Conservation (phyloP, 2,329 filamentous ascomycete genomes). For the Hirsutella thompsonii region DNA sequence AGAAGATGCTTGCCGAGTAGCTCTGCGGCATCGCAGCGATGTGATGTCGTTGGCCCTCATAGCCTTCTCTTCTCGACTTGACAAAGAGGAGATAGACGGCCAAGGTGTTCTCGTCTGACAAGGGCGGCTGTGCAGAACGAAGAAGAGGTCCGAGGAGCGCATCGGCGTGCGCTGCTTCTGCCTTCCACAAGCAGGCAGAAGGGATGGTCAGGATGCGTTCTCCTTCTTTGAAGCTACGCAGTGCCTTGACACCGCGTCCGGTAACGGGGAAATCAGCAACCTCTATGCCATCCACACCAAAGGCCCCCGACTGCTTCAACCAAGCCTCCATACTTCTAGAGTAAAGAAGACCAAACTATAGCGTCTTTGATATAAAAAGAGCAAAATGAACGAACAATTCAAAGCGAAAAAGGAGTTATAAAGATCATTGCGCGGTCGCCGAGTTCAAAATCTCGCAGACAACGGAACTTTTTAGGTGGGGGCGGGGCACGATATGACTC, state of each 20-base stretch:
- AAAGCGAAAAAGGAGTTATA: slow-evolving; percentile 1
- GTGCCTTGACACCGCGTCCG: slow-evolving; percentile 17
- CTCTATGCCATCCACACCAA: slow-evolving; percentile 17
- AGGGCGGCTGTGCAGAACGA: slow-evolving; percentile 14
- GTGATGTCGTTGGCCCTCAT: slow-evolving; percentile 15
- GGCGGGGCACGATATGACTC: slow-evolving; percentile 1
- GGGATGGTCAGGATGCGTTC: slow-evolving; percentile 21
- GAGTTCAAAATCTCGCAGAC: slow-evolving; percentile 1
- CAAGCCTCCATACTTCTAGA: slow-evolving; percentile 16
- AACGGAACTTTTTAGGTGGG: not conserved
- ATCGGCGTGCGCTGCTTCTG: slow-evolving; percentile 17
- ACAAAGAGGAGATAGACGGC: slow-evolving; percentile 20
- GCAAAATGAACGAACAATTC: not conserved
- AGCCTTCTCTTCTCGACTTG: slow-evolving; percentile 17
- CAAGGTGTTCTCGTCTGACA: slow-evolving; percentile 19
- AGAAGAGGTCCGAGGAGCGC: slow-evolving; percentile 17
- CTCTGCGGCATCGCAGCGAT: slow-evolving; percentile 15
- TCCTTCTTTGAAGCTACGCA: slow-evolving; percentile 16
- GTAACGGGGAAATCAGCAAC: slow-evolving; percentile 18
- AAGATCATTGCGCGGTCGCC: slow-evolving; percentile 1
- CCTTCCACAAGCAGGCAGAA: slow-evolving; percentile 16
- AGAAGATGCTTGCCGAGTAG: slow-evolving; percentile 22
- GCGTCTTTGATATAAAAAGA: slow-evolving; percentile 1
- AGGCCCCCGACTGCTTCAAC: slow-evolving; percentile 16
- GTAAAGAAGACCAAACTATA: not conserved